phyloP scores from a whole-genome alignment of 129 eudicot species.

The Arctium lappa region DNA sequence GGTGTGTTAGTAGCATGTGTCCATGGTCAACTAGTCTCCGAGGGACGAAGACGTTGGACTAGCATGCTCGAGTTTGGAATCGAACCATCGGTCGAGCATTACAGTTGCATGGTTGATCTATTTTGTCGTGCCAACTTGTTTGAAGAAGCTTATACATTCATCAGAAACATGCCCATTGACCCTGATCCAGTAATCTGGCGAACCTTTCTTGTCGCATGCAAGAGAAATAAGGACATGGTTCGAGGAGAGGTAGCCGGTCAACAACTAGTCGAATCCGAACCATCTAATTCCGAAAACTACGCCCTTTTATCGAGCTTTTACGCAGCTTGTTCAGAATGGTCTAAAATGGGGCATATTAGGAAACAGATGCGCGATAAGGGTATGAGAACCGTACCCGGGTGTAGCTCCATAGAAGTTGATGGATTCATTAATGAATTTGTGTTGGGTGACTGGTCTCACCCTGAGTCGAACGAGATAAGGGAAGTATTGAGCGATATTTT shows the following conservation, averaged over 20 bases:
- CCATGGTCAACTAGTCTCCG: slow-evolving; percentile 51
- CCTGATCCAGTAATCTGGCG: slow-evolving; percentile 65
- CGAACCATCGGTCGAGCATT: slow-evolving; percentile 64
- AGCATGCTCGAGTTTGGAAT: slow-evolving; percentile 44
- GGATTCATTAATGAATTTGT: slow-evolving; percentile 58
- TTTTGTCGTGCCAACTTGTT: slow-evolving; percentile 46
- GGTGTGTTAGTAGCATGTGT: slow-evolving; percentile 61
- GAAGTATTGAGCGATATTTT: slow-evolving; percentile 35
- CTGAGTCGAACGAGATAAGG: slow-evolving; percentile 47
- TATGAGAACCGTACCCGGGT: slow-evolving; percentile 51
- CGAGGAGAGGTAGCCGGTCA: slow-evolving; percentile 44
- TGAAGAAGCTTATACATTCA: slow-evolving; percentile 42
- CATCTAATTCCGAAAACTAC: slow-evolving; percentile 55
- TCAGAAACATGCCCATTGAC: slow-evolving; percentile 44
- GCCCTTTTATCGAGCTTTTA: slow-evolving; percentile 55
- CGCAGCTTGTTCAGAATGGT: slow-evolving; percentile 52
- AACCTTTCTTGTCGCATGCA: slow-evolving; percentile 51
- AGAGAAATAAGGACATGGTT: slow-evolving; percentile 36
- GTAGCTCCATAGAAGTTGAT: slow-evolving; percentile 65
- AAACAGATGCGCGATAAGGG: slow-evolving; percentile 48
- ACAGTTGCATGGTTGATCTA: slow-evolving; percentile 68
- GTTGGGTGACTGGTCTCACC: slow-evolving; percentile 56
- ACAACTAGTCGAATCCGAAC: slow-evolving; percentile 48
- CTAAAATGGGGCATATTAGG: slow-evolving; percentile 45
- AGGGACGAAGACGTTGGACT: slow-evolving; percentile 52